Base-by-base conservation (phyloP, 2,329 filamentous ascomycete species). In the Verticillium alfalfae region DNA sequence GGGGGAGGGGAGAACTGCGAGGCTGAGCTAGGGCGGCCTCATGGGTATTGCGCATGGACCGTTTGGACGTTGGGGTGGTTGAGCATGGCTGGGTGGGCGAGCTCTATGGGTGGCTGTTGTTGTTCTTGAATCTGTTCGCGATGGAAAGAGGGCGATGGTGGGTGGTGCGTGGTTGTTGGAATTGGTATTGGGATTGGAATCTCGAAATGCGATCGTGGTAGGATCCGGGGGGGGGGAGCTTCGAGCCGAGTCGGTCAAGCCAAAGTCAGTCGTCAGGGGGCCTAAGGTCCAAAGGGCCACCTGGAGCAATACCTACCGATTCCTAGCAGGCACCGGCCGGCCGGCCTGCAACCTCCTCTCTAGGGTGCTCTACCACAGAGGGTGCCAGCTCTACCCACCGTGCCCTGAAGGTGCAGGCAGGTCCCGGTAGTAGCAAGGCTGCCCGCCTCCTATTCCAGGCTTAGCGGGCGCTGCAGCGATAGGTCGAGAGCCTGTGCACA, bases 41-140 rank as follows among this genome's bases (percentile, higher is more conserved):
- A 59, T 59, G 41, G 58, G 37, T 34, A 26, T 45, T 59, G 45
- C 41, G 58, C 26, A 38, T 45, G 58, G 45, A 59, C 41, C 26
- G 57, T 39, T 49, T 55, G 39, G 58, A 22, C 58, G 58, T 34
- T 45, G 34, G 58, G 58, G 58, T 54, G 45, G 58, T 59, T 59
- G 31, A 59, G 58, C 58, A 59, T 59, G 58, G 41, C 58, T 45
- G 39, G 31, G 41, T 15, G 57, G 45, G 45, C 45, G 45, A 52
- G 45, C 45, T 52, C 45, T 52, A 52, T 26, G 45, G 45, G 38
- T 49, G 38, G 26, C 34, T 22, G 26, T 18, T 39, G 22, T 31
- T 31, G 26, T 31, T 49, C 38, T 18, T 58, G 16, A 15, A 31
- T 58, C 22, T 34, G 34, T 26, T 15, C 10, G 18, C n/a, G 18